Evolutionary conservation across 1,284 basidiomycete genomes (phyloP), one percentile per base, ranked within the genome.

Genomic region (Leccinum insolens): DNA sequence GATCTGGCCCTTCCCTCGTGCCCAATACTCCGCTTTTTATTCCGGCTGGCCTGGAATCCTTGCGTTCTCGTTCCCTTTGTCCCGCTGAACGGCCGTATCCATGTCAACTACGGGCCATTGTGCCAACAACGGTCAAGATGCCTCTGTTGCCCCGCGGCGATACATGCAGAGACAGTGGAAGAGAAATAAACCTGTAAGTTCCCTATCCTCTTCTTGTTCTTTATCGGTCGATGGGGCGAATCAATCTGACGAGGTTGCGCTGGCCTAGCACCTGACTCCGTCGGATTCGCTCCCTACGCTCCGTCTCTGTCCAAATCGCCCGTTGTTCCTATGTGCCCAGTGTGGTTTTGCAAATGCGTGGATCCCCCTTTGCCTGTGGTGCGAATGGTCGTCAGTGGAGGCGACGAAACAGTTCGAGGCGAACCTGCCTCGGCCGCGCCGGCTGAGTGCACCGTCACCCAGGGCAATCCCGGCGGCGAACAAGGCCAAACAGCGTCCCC

Each of bases 311-410:
- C 75, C 74, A 46, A 77, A 81, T 70, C 82, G 85, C 63, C 83
- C 83, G 0, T 73, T 85, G 49, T 89, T 85, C 73, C 81, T 80
- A 20, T 89, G 87, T 76, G 76, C 70, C 17, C 78, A 71, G 49
- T 89, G 87, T 71, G 82, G 83, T 7, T 88, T 86, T 69, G 74
- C 81, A 34, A 89, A 89, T 69, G 77, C 80, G 39, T 79, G 83
- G 69, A 80, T 86, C 65, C 81, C 82, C 25, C 77, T 88, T 66
- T 89, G 88, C 76, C 78, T 88, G 9, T 89, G 86, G 85, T 89
- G 88, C 74, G 75, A 80, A 69, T 82, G 84, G 81, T 78, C 80
- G 17, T 86, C 83, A 37, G 72, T 81, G 61, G 80, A 79, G 62
- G 80, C 81, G 7, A 77, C 78, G 70, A 76, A 76, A 61, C 77